Base-by-base conservation (phyloP, 2,329 filamentous ascomycete genomes). In the Massarina eburnea region DNA sequence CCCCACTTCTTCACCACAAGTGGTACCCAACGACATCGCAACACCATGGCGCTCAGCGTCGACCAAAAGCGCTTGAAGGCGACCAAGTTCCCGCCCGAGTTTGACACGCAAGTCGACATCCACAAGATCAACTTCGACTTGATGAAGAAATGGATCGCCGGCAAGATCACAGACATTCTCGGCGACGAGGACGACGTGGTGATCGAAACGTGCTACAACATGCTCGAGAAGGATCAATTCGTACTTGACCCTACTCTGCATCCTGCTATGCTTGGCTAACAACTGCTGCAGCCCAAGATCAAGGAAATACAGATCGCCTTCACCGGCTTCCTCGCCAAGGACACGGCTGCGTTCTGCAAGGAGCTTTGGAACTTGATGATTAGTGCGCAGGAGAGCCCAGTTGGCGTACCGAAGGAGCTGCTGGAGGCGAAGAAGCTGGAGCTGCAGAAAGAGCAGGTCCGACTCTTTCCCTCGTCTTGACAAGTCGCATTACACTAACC, bases 111-210 rank as follows among this genome's bases (percentile, higher is more conserved):
- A 76, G 94, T 99, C 55, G 91, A 99, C 76, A 96, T 95, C 83
- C 83, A 85, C 59, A 97, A 97, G 76, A 91, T 99, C 71, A 96
- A 99, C 68, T 79, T 96, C 40, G 90, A 95, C 71, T 89, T 99
- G 45, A 95, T 99, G 84, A 96, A 96, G 80, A 96, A 91, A 77
- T 99, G 94, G 94, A 96, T 97, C 68, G 88, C 89, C 4, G 83
- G 85, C 61, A 89, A 86, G 69, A 89, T 99, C 45, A 88, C 86
- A 19, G 86, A 89, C 46, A 92, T 97, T 38, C 76, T 97, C 33
- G 88, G 88, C n/a, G 88, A 82, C 58, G 94, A 99, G 61, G 94
- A 99, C 67, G 94, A 99, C 66, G 90, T 99, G 39, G 88, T 97
- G 3, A 94, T 94, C 55, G 91, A 96, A 72, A 83, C 96, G 36